Evolutionary conservation across 1,139 yeast species (phyloP), one percentile per base, ranked within the genome.

Genomic region (Scheffersomyces quercinus): DNA sequence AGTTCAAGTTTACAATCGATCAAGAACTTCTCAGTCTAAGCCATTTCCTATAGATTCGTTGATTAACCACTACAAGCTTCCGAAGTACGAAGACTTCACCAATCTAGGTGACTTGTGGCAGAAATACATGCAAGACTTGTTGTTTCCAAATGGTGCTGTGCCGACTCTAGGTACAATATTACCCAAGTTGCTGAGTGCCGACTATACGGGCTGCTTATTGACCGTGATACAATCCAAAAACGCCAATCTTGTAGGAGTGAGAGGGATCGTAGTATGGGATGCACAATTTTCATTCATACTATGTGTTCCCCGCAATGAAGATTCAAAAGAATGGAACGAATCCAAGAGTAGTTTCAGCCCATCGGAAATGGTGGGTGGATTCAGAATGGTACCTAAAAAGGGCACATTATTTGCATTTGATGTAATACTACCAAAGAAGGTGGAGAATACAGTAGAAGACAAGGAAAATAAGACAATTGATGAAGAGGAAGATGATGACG

Each of bases 211-310:
- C 3, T 82, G 96, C 14, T 60, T 68, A 35, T 48, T 91, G 16
- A 72, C 75, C 12, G 93, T 91, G 0, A 56, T 73, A 1, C 77
- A 81, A 37, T 75, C 90, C 10, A 65, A 70, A 14, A 87, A 87
- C 54, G 69, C 75, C 2, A 76, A 81, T 39, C 58, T 81, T 43
- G 75, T 84, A 5, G 96, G 96, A 0, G 55, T 77, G 13, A 54
- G 73, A 35, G 99, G 99, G 0, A 86, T 91, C 5, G 89, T 91
- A 1, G 69, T 89, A 1, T 88, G 95, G 85, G 99, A 93, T 59
- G 81, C 93, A 6, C 91, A 88, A 59, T 81, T 85, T 53, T 78
- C 81, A 43, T 86, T 89, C 56, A 79, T 89, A 3, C 54, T 91
- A 39, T 82, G 85, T 28, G 76, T 80, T 0, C 80, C 81, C 2